phyloP scores from a whole-genome alignment of 192 early-diverging fungal genomes.

The Irineochytrium annulatum region DNA sequence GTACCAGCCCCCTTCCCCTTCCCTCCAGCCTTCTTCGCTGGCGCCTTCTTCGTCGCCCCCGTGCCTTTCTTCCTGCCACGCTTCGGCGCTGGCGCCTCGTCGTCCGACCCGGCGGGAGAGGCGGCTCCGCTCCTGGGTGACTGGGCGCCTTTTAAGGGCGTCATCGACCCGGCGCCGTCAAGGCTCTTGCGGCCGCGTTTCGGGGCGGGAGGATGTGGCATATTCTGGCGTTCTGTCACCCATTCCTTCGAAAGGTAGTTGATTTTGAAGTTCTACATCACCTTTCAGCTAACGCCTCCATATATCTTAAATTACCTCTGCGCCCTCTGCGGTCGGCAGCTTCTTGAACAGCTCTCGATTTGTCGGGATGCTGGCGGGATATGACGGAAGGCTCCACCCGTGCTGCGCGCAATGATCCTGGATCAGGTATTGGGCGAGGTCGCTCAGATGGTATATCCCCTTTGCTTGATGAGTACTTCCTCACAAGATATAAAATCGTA shows the following conservation, averaged over 20 bases:
- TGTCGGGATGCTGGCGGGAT: constrained; percentile 65
- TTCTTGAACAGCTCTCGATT: constrained; percentile 65
- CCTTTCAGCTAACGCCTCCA: too few relatives aligned
- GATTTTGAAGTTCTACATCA: constrained; percentile 30
- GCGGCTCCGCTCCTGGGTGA: not conserved
- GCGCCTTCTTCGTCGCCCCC: constrained; percentile 14
- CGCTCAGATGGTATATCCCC: constrained; percentile 79
- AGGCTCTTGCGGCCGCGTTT: not conserved
- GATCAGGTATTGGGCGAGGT: constrained; percentile 76
- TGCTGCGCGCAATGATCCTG: constrained; percentile 66
- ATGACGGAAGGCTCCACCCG: constrained; percentile 77
- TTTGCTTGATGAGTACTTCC: constrained; percentile 16
- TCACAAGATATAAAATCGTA: constrained; percentile 9
- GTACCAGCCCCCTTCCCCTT: not conserved
- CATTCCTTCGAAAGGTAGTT: constrained; percentile 28
- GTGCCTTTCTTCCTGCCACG: not conserved
- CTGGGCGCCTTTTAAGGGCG: not conserved
- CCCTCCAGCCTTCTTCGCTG: not conserved
- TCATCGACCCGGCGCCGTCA: not conserved
- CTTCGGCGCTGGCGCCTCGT: constrained; percentile 2
- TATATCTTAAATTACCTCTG: constrained; percentile 8
- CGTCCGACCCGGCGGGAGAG: not conserved
- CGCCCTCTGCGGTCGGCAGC: constrained; percentile 29
- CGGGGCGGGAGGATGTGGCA: too few relatives aligned
- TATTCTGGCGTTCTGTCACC: constrained; percentile 14